Evolutionary conservation across 1,284 basidiomycete species (phyloP).

Genomic region (Wolfiporia cocos): DNA sequence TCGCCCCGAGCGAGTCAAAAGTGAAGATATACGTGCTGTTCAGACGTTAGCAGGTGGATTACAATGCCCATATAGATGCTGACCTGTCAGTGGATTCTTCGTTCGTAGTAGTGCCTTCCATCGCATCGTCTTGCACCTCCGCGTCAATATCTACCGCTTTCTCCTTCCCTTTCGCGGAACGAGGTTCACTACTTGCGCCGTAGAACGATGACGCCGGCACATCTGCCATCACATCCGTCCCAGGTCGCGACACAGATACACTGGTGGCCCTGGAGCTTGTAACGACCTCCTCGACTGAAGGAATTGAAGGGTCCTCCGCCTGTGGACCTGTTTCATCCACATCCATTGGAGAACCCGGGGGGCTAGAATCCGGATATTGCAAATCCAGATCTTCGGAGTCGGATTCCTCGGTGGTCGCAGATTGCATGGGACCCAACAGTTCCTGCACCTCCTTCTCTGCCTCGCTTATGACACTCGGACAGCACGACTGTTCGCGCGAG

Average conservation of each 20-base stretch:
- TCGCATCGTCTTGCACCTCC: background rate
- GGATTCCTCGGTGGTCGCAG: slow-evolving; percentile 18
- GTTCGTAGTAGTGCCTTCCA: background rate
- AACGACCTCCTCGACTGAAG: too few species aligned
- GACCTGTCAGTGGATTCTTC: too few species aligned
- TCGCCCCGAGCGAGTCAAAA: slow-evolving; percentile 79
- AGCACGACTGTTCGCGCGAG: slow-evolving; percentile 3
- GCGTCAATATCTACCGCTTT: background rate
- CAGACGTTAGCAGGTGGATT: background rate
- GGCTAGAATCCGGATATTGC: slow-evolving; percentile 15
- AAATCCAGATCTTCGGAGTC: slow-evolving; percentile 7
- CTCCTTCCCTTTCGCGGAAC: slow-evolving; percentile 3
- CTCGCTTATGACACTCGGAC: slow-evolving; percentile 13
- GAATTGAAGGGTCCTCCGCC: too few species aligned
- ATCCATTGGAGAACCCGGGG: slow-evolving; percentile 16
- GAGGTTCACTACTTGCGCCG: background rate
- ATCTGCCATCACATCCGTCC: background rate
- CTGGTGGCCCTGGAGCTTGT: too few species aligned
- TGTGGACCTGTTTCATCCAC: slow-evolving; percentile 7
- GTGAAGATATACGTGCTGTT: slow-evolving; percentile 74
- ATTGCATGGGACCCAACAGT: slow-evolving; percentile 14
- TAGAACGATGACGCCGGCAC: slow-evolving; percentile 12
- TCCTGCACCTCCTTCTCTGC: slow-evolving; percentile 22
- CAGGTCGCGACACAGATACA: too few species aligned
- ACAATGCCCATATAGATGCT: too few species aligned